Evolutionary conservation across 2,329 filamentous ascomycete genomes (phyloP).

Genomic region (Fusarium aywerte): DNA sequence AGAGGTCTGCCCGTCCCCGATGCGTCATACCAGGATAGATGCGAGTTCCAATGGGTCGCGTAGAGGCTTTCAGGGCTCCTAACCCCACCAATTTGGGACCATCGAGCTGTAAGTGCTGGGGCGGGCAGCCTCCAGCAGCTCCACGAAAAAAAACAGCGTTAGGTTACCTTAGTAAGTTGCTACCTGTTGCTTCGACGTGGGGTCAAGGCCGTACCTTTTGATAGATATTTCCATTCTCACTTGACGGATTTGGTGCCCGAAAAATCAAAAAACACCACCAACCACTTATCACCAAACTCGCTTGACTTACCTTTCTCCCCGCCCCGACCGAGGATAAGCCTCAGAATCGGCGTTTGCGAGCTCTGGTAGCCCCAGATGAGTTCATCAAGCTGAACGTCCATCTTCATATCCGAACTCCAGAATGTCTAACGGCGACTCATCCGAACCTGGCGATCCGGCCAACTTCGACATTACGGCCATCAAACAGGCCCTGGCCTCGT

Average conservation of each 20-base stretch:
- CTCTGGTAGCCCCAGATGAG: conserved; percentile 51
- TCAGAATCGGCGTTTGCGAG: conserved; percentile 31
- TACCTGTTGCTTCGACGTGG: conserved; percentile 34
- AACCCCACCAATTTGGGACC: conserved; percentile 35
- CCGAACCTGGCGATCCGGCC: conserved; percentile 58
- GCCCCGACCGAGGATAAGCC: conserved; percentile 27
- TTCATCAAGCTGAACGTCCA: conserved; percentile 40
- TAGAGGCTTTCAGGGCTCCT: conserved; percentile 33
- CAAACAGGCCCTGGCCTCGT: conserved; percentile 66
- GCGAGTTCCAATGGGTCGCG: conserved; percentile 6
- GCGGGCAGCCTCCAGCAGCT: conserved; percentile 3
- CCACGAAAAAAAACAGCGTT: conserved; percentile 15
- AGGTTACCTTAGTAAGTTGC: conserved; percentile 31
- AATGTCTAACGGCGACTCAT: conserved; percentile 52
- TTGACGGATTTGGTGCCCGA: conserved; percentile 37
- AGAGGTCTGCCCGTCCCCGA: conserved; percentile 6
- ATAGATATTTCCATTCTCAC: conserved; percentile 35
- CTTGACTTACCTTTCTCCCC: conserved; percentile 3
- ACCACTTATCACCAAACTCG: conserved; percentile 17
- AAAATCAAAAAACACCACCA: conserved; percentile 34
- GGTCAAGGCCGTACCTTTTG: conserved; percentile 33
- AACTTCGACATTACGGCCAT: conserved; percentile 62
- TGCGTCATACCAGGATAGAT: conserved; percentile 24
- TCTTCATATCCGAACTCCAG: conserved; percentile 41
- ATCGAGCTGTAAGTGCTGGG: conserved; percentile 13